Base-by-base conservation (phyloP, 2,329 filamentous ascomycete species). In the Lanzia echinophila region DNA sequence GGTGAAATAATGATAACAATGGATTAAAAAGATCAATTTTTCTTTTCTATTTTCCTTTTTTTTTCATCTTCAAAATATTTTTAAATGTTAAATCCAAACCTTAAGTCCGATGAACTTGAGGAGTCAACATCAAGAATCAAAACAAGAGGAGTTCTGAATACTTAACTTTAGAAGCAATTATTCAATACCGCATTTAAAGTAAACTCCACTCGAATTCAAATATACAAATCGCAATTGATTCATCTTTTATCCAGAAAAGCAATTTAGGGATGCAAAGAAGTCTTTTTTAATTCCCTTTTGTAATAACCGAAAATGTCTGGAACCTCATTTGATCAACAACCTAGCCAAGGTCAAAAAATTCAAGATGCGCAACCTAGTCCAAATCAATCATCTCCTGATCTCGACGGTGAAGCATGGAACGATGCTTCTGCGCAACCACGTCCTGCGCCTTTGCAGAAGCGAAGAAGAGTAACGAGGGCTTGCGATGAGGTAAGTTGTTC, bases 381-480 rank as follows among this genome's bases (percentile, higher is more conserved):
- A 15, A 28, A 24, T 54, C 31, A 50, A 43, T 54, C 52, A 50
- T 50, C 52, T 13, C 52, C 52, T 17, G 52, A 44, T 13, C 20
- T 50, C 17, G 52, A 54, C n/a, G 38, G n/a, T 22, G 46, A 54
- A 5, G 46, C 50, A 31, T 54, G 39, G 46, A 34, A 44, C 28
- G 39, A 38, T n/a, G n/a, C 31, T 17, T n/a, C 46, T 34, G 36
- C 46, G 24, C 52, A 50, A 22, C 52, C 46, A 44, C 47, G 38
- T 31, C 32, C 52, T 11, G 38, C 52, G 15, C 47, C 52, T 12
- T 38, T 50, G 22, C 52, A 50, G 31, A 91, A 92, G 68, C 79
- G 88, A 58, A 78, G 87, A 53, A 79, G 88, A 66, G 88, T 92
- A 43, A 91, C 87, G 19, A 78, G 88, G 63, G 88, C 88, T 39